These are phyloP conservation scores for Sordariomycetes sp. DNA, from an alignment of 2,329 filamentous ascomycete species.

Conservation along the genomic window DNA sequence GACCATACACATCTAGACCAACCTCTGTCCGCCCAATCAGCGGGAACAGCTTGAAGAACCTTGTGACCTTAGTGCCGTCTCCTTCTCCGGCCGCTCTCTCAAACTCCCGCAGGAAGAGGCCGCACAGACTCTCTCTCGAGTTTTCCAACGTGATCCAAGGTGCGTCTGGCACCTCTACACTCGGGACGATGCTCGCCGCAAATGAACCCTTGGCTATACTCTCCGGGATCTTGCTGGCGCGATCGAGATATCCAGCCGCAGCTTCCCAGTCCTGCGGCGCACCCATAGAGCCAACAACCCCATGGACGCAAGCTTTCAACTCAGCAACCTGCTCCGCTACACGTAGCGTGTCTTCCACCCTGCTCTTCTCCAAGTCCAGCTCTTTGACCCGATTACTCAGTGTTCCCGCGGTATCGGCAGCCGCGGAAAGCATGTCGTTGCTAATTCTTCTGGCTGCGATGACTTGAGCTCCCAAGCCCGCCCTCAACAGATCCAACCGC, in stretches of 20 bases:
- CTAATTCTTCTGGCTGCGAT: conserved; percentile 75
- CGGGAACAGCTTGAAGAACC: conserved; percentile 97
- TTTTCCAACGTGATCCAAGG: conserved; percentile 79
- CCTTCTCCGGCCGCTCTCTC: conserved; percentile 80
- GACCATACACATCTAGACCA: conserved; percentile 87
- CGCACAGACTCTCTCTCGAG: conserved; percentile 82
- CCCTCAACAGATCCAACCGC: conserved; percentile 80
- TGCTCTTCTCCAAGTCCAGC: conserved; percentile 82
- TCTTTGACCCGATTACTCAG: conserved; percentile 81
- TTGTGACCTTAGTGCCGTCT: conserved; percentile 82
- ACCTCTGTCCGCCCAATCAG: conserved; percentile 83
- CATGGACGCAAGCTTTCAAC: conserved; percentile 91
- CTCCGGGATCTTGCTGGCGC: conserved; percentile 72
- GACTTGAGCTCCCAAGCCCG: conserved; percentile 78
- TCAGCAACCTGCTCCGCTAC: conserved; percentile 96
- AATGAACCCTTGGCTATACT: conserved; percentile 77
- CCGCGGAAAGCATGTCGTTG: conserved; percentile 82
- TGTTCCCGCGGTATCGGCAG: conserved; percentile 74
- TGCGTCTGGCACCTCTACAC: conserved; percentile 87
- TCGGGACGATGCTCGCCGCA: conserved; percentile 86
- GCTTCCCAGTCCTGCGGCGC: conserved; percentile 98
- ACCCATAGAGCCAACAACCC: conserved; percentile 92
- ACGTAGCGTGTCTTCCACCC: conserved; percentile 80
- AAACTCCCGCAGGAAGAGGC: conserved; percentile 87
- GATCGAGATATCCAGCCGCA: conserved; percentile 78